Evolutionary conservation across 2,329 filamentous ascomycete species (phyloP).

Genomic region (Coniochaeta prunicola): DNA sequence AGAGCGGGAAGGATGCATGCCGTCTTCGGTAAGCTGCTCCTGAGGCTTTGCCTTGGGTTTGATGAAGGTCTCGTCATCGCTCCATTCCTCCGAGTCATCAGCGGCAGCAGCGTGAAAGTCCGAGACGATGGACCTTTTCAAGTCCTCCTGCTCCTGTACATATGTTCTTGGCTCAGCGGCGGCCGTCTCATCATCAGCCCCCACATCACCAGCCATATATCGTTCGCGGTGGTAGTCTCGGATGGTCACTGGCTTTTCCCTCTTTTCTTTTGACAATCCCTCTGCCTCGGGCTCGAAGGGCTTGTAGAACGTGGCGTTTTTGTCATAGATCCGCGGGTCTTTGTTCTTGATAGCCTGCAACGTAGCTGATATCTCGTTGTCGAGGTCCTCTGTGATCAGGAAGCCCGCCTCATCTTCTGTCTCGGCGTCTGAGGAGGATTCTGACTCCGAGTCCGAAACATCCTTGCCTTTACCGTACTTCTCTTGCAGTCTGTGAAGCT

Average conservation of each 20-base stretch:
- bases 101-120: slow-evolving; percentile 63
- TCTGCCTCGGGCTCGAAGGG: slow-evolving; percentile 46
- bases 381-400: slow-evolving; percentile 75
- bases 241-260: slow-evolving; percentile 78
- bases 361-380: slow-evolving; percentile 80
- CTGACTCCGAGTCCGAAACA: slow-evolving; percentile 47
- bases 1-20: slow-evolving; percentile 50
- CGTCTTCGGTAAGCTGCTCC: slow-evolving; percentile 26
- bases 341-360: slow-evolving; percentile 82
- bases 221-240: slow-evolving; percentile 90
- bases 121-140: slow-evolving; percentile 70
- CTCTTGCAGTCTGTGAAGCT: slow-evolving; percentile 78
- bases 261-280: slow-evolving; percentile 39
- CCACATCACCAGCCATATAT: slow-evolving; percentile 63
- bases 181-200: slow-evolving; percentile 38
- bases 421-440: slow-evolving; percentile 65
- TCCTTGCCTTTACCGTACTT: slow-evolving; percentile 56
- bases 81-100: slow-evolving; percentile 31
- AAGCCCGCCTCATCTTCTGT: slow-evolving; percentile 88
- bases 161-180: slow-evolving; percentile 58
- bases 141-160: slow-evolving; percentile 76
- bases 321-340: slow-evolving; percentile 86
- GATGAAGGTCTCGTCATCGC: slow-evolving; percentile 67
- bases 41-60: slow-evolving; percentile 68
- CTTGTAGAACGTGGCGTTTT: slow-evolving; percentile 69